A percentile compares a stretch with the other conserved stretches of the same genome.
These are phyloP conservation scores for Pyrenophora tritici-repentis DNA, from an alignment of 2,329 filamentous ascomycete species.

Conservation along the genomic window DNA sequence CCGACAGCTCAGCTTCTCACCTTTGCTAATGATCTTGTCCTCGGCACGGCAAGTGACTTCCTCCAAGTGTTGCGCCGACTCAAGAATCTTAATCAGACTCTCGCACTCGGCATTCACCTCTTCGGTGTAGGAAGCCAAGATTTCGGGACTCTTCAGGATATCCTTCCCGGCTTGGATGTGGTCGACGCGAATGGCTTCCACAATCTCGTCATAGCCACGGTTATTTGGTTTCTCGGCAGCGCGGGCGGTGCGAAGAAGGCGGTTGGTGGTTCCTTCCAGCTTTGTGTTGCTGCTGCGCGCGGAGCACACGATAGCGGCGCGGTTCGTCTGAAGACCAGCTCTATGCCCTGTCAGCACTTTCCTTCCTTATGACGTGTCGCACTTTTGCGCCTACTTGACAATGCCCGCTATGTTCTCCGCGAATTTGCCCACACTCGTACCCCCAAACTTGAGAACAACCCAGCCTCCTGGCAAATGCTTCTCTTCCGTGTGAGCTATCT, in stretches of 20 bases:
- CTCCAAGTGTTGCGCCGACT: slow-evolving; percentile 63
- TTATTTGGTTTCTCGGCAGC: slow-evolving; percentile 51
- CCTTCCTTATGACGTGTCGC: not conserved
- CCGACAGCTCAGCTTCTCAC: slow-evolving; percentile 92
- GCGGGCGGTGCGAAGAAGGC: slow-evolving; percentile 54
- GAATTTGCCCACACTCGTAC: slow-evolving; percentile 95
- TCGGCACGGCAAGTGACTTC: slow-evolving; percentile 58
- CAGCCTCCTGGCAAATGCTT: slow-evolving; percentile 63
- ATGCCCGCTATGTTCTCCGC: slow-evolving; percentile 68
- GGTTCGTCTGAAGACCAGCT: slow-evolving; percentile 64
- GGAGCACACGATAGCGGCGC: slow-evolving; percentile 92
- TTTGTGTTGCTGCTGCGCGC: slow-evolving; percentile 94
- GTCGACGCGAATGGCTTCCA: slow-evolving; percentile 80
- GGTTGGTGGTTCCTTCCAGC: slow-evolving; percentile 90
- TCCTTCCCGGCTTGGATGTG: slow-evolving; percentile 74
- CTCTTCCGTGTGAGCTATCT: slow-evolving; percentile 51
- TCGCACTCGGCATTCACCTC: slow-evolving; percentile 80
- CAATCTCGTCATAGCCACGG: slow-evolving; percentile 70
- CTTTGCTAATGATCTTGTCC: slow-evolving; percentile 85
- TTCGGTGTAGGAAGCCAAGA: slow-evolving; percentile 61
- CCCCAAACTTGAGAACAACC: slow-evolving; percentile 94
- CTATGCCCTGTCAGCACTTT: slow-evolving; percentile 53
- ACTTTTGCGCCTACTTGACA: slow-evolving; percentile 53
- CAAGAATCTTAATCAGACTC: slow-evolving; percentile 75
- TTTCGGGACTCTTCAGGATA: slow-evolving; percentile 46